Conservation (phyloP, 192 early-diverging fungal genomes). For the Linnemannia elongata region DNA sequence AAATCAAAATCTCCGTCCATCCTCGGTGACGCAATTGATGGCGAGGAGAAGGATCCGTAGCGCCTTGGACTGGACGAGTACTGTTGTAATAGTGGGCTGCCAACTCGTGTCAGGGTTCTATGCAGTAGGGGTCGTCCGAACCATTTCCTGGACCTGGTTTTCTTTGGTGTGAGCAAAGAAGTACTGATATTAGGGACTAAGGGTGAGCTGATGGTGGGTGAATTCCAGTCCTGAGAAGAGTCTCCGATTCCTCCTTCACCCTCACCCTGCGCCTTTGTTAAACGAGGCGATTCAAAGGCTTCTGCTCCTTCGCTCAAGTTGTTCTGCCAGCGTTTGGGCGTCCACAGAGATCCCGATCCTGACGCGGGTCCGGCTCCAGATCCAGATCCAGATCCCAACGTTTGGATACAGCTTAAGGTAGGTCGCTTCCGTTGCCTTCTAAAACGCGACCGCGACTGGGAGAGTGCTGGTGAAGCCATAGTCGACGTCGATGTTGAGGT, state of each 20-base stretch:
- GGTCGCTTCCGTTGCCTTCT: constrained; percentile 4
- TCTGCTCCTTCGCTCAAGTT: background rate
- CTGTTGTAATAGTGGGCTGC: constrained; percentile 26
- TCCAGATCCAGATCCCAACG: background rate
- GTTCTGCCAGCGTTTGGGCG: background rate
- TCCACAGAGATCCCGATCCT: background rate
- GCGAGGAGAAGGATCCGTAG: constrained; percentile 28
- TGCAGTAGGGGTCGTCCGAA: constrained; percentile 12
- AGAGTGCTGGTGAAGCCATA: constrained; percentile 16
- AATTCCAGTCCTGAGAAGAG: constrained; percentile 4
- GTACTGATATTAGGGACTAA: background rate
- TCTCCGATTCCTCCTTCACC: background rate
- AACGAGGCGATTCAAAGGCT: background rate
- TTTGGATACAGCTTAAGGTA: background rate
- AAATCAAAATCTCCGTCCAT: constrained; percentile 12
- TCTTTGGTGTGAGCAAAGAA: background rate
- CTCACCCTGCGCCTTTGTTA: background rate
- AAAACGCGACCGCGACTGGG: background rate
- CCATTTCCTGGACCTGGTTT: background rate
- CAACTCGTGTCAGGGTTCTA: constrained; percentile 4
- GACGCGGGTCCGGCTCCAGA: background rate
- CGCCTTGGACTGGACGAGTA: constrained; percentile 13
- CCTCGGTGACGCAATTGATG: background rate
- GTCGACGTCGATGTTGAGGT: background rate
- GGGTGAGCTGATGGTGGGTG: background rate